Evolutionary conservation across 1,284 basidiomycete species (phyloP).

Genomic region (Gomphus sp.): DNA sequence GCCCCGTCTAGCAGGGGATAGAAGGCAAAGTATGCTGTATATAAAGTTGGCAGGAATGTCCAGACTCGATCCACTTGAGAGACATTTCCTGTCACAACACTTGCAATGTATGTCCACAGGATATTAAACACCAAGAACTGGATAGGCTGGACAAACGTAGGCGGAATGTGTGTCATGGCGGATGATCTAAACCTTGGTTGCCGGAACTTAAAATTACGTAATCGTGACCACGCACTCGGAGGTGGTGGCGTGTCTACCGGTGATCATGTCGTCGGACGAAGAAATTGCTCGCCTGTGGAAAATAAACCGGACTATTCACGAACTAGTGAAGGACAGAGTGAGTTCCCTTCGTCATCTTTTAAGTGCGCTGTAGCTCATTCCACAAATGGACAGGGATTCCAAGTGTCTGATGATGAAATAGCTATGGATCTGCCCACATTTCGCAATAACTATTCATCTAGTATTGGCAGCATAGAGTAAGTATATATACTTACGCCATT

Average conservation of each 20-base stretch:
- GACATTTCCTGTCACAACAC: constrained; percentile 68
- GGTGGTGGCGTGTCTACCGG: not conserved
- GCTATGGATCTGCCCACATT: constrained; percentile 77
- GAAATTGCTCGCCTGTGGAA: constrained; percentile 87
- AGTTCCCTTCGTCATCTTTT: constrained; percentile 18
- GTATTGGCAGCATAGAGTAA: constrained; percentile 58
- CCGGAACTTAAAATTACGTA: not conserved
- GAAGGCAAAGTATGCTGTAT: constrained; percentile 66
- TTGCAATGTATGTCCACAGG: constrained; percentile 41
- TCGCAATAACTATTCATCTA: constrained; percentile 54
- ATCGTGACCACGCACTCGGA: not conserved
- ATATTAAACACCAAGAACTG: constrained; percentile 49
- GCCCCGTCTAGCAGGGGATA: constrained; percentile 50
- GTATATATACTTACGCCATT: constrained; percentile 12
- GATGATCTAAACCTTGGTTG: not conserved
- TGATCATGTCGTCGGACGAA: constrained; percentile 53
- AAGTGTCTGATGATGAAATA: constrained; percentile 87
- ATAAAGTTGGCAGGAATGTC: constrained; percentile 69
- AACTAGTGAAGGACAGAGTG: constrained; percentile 90
- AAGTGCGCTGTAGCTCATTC: constrained; percentile 6
- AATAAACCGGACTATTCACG: constrained; percentile 94
- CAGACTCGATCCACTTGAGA: constrained; percentile 69
- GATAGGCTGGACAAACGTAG: constrained; percentile 27
- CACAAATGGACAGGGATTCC: constrained; percentile 55
- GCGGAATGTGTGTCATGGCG: constrained; percentile 4